phyloP scores from a whole-genome alignment of 139 green algal species.

The Tetraselmis chui region DNA sequence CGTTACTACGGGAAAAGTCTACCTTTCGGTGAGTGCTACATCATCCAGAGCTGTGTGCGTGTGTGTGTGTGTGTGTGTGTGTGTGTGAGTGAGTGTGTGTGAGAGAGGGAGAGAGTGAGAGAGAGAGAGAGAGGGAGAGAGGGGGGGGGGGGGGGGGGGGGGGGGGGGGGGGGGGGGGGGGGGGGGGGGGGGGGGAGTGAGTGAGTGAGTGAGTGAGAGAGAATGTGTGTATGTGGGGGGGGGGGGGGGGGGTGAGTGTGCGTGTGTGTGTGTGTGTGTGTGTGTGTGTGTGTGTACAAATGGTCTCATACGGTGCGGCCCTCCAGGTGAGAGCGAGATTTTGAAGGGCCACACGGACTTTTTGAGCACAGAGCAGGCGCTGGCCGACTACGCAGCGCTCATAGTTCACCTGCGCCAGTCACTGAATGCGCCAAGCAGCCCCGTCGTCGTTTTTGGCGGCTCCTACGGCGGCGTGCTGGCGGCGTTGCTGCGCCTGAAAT shows the following conservation, averaged over 20 bases:
- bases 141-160: too few species aligned
- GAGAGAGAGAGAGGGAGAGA: too few species aligned
- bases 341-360: conserved; percentile 10
- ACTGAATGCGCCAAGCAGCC: conserved; percentile 17
- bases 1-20: conserved; percentile 77
- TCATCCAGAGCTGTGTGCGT: too few species aligned
- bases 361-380: conserved; percentile 71
- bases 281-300: not conserved
- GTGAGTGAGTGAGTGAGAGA: too few species aligned
- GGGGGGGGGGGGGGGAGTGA: too few species aligned
- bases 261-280: too few species aligned
- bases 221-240: too few species aligned
- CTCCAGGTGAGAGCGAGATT: not conserved
- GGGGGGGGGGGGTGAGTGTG: too few species aligned
- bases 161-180: too few species aligned
- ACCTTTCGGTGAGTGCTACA: conserved; percentile 36
- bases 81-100: too few species aligned
- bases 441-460: conserved; percentile 76
- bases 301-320: not conserved
- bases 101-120: too few species aligned
- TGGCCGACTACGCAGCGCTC: conserved; percentile 72
- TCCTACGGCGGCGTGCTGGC: conserved; percentile 85
- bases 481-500: conserved; percentile 74
- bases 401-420: conserved; percentile 39
- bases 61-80: too few species aligned